These are phyloP conservation scores for Tetragonia tetragonoides DNA, from an alignment of 148 eudicot genomes.

Conservation along the genomic window DNA sequence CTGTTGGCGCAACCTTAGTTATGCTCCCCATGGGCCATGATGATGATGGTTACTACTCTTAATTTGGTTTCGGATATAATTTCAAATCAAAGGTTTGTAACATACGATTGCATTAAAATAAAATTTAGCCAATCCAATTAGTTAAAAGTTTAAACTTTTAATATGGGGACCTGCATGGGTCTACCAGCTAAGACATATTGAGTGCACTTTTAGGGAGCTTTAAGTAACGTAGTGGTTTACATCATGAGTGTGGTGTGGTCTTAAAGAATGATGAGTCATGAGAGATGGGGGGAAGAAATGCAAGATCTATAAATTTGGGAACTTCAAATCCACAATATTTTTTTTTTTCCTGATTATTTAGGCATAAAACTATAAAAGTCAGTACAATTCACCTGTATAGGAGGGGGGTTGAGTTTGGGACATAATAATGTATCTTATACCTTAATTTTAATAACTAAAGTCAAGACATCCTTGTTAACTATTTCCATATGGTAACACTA, in stretches of 20 bases:
- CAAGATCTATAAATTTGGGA: background rate
- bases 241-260: conserved; percentile 39
- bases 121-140: background rate
- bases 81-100: conserved; percentile 19
- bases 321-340: background rate
- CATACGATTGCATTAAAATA: background rate
- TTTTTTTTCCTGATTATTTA: no score
- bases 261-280: conserved; percentile 19
- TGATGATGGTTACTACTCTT: conserved; percentile 5
- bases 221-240: conserved; percentile 33
- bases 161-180: conserved; percentile 1
- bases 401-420: no score
- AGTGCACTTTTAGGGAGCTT: conserved; percentile 27
- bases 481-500: no score
- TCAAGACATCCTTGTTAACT: no score
- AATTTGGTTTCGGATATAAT: background rate
- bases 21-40: conserved; percentile 14
- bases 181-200: conserved; percentile 19
- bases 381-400: no score
- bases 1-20: conserved; percentile 4
- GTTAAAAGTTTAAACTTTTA: background rate
- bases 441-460: no score
- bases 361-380: no score
- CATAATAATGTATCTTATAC: no score
- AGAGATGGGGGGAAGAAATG: background rate